These are phyloP conservation scores for Talaromyces thailandensis DNA, from an alignment of 495 filamentous ascomycete species.

Conservation along the genomic window DNA sequence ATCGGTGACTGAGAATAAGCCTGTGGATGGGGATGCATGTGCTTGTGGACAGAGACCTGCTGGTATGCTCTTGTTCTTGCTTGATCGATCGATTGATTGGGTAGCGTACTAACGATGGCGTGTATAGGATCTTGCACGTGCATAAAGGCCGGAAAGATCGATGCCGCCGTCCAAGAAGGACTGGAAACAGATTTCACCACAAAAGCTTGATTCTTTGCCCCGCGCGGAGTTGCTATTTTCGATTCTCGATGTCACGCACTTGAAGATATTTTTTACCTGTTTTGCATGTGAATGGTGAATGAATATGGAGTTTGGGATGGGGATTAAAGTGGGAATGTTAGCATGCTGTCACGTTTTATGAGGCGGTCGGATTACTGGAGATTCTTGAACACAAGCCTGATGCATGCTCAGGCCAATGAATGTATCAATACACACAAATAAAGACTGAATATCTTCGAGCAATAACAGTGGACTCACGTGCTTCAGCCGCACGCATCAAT, in stretches of 20 bases:
- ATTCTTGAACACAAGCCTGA: too few species aligned
- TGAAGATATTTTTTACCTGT: not conserved
- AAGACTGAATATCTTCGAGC: not conserved
- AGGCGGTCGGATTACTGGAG: not conserved
- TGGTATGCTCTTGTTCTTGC: constrained; percentile 27
- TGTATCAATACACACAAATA: not conserved
- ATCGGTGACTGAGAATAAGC: constrained; percentile 59
- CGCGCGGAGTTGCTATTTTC: not conserved
- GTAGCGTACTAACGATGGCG: constrained; percentile 9
- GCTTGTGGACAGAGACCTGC: constrained; percentile 67
- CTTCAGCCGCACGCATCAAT: not conserved
- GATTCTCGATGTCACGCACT: not conserved
- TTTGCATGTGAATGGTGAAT: not conserved
- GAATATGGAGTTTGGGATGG: not conserved
- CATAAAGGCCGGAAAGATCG: constrained; percentile 55
- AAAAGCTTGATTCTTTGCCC: constrained; percentile 17
- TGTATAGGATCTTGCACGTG: constrained; percentile 69
- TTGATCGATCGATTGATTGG: not conserved
- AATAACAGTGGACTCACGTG: not conserved
- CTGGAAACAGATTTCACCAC: constrained; percentile 78
- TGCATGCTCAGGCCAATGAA: not conserved
- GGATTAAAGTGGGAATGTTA: not conserved
- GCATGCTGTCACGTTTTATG: not conserved
- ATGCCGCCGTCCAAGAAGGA: constrained; percentile 27
- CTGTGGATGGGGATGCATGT: constrained; percentile 51